Percentiles rank a stretch among this genome's conserved stretches.
Conservation (phyloP, 1,284 basidiomycete species). For the Stygiomarasmius scandens region DNA sequence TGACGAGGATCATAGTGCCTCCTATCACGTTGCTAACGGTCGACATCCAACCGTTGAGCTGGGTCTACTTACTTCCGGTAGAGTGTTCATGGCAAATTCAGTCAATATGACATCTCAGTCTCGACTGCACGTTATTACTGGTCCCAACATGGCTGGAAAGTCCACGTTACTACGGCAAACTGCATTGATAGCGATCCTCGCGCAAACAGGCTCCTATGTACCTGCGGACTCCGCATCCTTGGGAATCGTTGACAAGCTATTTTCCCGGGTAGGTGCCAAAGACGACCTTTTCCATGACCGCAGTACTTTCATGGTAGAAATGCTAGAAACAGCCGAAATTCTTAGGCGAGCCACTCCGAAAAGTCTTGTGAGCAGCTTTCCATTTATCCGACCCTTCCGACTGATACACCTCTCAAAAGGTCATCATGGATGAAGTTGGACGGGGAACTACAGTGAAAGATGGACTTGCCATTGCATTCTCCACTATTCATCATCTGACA, state of each 20-base stretch:
- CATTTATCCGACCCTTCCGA: constrained; percentile 5
- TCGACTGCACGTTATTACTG: constrained; percentile 83
- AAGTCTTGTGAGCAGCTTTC: constrained; percentile 64
- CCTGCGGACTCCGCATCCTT: constrained; percentile 81
- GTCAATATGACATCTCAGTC: constrained; percentile 62
- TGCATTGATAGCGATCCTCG: constrained; percentile 88
- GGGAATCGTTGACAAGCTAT: constrained; percentile 90
- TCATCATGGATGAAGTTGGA: constrained; percentile 98
- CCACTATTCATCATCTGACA: constrained; percentile 83
- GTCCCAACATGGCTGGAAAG: constrained; percentile 97
- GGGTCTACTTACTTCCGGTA: constrained; percentile 75
- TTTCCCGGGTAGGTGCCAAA: constrained; percentile 93
- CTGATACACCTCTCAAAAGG: constrained; percentile 44
- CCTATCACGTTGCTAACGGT: constrained; percentile 75
- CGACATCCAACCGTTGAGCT: constrained; percentile 94
- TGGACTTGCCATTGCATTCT: constrained; percentile 92
- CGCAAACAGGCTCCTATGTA: constrained; percentile 92
- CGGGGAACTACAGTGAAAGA: constrained; percentile 92
- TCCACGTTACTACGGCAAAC: constrained; percentile 92
- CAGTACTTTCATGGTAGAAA: constrained; percentile 94
- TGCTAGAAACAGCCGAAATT: constrained; percentile 85
- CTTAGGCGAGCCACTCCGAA: constrained; percentile 79
- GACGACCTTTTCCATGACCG: constrained; percentile 93
- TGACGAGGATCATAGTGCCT: constrained; percentile 42
- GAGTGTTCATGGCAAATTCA: constrained; percentile 85